Percentiles rank a stretch among this genome's conserved stretches.
Conservation (phyloP, 2,329 filamentous ascomycete genomes). For the Aspergillus calidoustus region DNA sequence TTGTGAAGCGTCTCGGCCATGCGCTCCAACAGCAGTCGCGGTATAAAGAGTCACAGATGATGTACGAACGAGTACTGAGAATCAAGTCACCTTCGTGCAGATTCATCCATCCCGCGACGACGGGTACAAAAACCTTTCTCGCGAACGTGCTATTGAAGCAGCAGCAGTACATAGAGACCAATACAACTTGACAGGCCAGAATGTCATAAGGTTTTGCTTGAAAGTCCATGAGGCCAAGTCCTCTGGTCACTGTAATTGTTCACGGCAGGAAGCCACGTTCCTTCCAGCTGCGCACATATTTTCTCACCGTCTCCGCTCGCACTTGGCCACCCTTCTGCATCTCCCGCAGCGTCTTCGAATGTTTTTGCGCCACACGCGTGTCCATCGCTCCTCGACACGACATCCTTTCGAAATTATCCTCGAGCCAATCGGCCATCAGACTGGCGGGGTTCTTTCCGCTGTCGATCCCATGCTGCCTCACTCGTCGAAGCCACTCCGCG, state of each 20-base stretch:
- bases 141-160: too few species aligned
- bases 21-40: too few species aligned
- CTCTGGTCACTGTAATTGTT: not conserved
- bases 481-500: conserved; percentile 46
- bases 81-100: too few species aligned
- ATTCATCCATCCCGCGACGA: too few species aligned
- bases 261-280: conserved; percentile 11
- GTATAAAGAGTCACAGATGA: too few species aligned
- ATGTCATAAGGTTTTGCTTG: too few species aligned
- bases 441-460: conserved; percentile 37
- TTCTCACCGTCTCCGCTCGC: conserved; percentile 13
- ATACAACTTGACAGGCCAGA: too few species aligned
- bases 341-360: conserved; percentile 35
- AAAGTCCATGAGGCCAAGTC: too few species aligned
- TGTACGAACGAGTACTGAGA: too few species aligned
- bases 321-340: conserved; percentile 16
- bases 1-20: too few species aligned
- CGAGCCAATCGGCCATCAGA: conserved; percentile 37
- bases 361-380: conserved; percentile 37
- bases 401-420: conserved; percentile 47
- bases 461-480: conserved; percentile 27
- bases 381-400: conserved; percentile 51
- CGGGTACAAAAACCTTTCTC: too few species aligned
- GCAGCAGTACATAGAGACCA: too few species aligned
- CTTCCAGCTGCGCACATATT: conserved; percentile 22